phyloP scores from a whole-genome alignment of 2,329 filamentous ascomycete genomes.

The Penicillium decumbens region DNA sequence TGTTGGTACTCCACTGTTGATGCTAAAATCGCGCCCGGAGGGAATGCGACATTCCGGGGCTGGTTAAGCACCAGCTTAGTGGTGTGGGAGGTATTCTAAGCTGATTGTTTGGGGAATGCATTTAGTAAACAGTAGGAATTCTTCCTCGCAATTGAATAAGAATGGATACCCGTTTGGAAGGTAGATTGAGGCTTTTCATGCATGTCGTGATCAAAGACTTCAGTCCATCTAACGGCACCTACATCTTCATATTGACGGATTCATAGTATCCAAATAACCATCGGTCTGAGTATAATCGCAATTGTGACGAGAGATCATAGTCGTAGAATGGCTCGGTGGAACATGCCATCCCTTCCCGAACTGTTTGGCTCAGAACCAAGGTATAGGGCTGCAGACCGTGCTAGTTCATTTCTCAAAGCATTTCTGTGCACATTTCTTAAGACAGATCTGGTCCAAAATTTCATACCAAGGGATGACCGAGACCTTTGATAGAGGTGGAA shows the following conservation, averaged over 20 bases:
- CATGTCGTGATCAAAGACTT: not conserved
- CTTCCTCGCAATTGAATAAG: not conserved
- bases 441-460: not conserved
- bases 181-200: not conserved
- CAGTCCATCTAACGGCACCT: not conserved
- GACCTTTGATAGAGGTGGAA: not conserved
- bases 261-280: not conserved
- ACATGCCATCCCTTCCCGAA: slow-evolving; percentile 24
- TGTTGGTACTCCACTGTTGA: slow-evolving; percentile 15
- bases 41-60: slow-evolving; percentile 25
- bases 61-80: slow-evolving; percentile 7
- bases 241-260: not conserved
- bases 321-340: slow-evolving; percentile 4
- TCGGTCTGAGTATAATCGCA: not conserved
- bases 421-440: slow-evolving; percentile 9
- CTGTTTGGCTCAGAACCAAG: slow-evolving; percentile 12
- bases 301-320: not conserved
- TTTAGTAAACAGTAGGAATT: not conserved
- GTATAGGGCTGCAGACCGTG: slow-evolving; percentile 9
- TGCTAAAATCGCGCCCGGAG: slow-evolving; percentile 2
- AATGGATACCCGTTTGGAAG: not conserved
- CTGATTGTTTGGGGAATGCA: slow-evolving; percentile 11
- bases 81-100: slow-evolving; percentile 1
- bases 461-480: slow-evolving; percentile 21
- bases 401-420: not conserved